These are phyloP conservation scores for Megacollybia platyphylla DNA, from an alignment of 1,284 basidiomycete genomes.

Conservation along the genomic window DNA sequence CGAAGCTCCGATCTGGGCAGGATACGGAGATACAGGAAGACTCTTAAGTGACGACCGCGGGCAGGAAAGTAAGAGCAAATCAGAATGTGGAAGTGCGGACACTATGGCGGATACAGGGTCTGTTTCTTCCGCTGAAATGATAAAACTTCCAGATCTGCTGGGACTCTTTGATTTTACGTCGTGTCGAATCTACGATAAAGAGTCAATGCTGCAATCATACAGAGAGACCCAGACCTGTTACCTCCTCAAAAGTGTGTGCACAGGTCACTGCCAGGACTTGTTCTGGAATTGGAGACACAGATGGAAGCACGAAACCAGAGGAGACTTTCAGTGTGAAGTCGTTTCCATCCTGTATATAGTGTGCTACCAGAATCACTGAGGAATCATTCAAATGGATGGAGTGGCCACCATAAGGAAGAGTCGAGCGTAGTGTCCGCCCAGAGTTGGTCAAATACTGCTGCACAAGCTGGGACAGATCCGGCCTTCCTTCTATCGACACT, in stretches of 20 bases:
- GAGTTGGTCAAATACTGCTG: slow-evolving; percentile 25
- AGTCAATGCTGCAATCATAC: too few relatives aligned
- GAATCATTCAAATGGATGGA: slow-evolving; percentile 9
- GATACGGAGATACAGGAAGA: slow-evolving; percentile 61
- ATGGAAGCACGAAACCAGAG: slow-evolving; percentile 48
- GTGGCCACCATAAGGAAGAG: slow-evolving; percentile 37
- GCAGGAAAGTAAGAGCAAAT: slow-evolving; percentile 39
- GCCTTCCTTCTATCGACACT: too few relatives aligned
- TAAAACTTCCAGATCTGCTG: slow-evolving; percentile 26
- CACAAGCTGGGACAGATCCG: slow-evolving; percentile 14
- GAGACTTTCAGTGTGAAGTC: slow-evolving; percentile 40
- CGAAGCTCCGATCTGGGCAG: slow-evolving; percentile 32
- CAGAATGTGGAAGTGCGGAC: slow-evolving; percentile 47
- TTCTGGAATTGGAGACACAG: slow-evolving; percentile 13
- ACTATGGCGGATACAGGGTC: slow-evolving; percentile 35
- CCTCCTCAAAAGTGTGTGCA: slow-evolving; percentile 59
- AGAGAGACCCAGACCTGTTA: slow-evolving; percentile 7
- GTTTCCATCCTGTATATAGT: slow-evolving; percentile 28
- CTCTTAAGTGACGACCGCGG: slow-evolving; percentile 18
- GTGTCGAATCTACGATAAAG: too few relatives aligned
- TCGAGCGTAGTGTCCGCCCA: slow-evolving; percentile 27
- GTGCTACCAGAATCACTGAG: slow-evolving; percentile 45
- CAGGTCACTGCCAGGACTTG: slow-evolving; percentile 44
- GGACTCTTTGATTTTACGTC: too few relatives aligned
- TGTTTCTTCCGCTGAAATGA: slow-evolving; percentile 20